Evolutionary conservation across 139 green algal species (phyloP), one percentile per base, ranked within the genome.

Genomic region (Coelastrella sp.): DNA sequence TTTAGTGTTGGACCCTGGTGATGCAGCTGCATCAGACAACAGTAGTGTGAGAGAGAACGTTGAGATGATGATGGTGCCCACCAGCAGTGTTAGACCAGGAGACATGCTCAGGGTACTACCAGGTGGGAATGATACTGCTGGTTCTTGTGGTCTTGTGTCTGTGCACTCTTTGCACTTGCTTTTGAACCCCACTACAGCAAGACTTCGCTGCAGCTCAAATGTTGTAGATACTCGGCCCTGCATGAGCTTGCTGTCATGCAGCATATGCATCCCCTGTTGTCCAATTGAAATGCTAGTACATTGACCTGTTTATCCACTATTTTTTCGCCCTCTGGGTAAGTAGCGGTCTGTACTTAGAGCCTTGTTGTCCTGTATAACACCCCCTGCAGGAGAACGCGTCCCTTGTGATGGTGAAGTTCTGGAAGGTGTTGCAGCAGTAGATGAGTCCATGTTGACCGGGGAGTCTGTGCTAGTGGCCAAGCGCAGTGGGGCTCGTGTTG

Each of bases 341-440:
- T 67, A 17, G 5, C n/a, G 59, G 5, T 13, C 7, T 41, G 34
- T 51, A 8, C 35, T 76, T 17, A 41, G 9, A 7, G 40, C n/a
- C 17, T n/a, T 63, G 73, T 30, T 82, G 51, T 32, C n/a, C n/a
- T n/a, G n/a, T n/a, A n/a, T n/a, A n/a, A n/a, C n/a, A n/a, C n/a
- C n/a, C n/a, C 63, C 64, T n/a, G 11, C 74, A 90, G 88, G 89
- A 7, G 95, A 98, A 88, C 91, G 92, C 40, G 89, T 99, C 23
- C 97, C 97, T 0, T 95, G 98, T 62, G 96, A 99, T 67, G 96
- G 96, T 4, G 78, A 90, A 37, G 93, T 99, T 32, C 21, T 96
- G 13, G 43, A 63, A 1, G 96, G 96, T 5, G 68, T 79, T 37
- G 91, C 85, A 7, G 86, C 79, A 6, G 90, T 95, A n/a, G 96